Conservation (phyloP, 441 rosid genomes). For the California macrophylla region DNA sequence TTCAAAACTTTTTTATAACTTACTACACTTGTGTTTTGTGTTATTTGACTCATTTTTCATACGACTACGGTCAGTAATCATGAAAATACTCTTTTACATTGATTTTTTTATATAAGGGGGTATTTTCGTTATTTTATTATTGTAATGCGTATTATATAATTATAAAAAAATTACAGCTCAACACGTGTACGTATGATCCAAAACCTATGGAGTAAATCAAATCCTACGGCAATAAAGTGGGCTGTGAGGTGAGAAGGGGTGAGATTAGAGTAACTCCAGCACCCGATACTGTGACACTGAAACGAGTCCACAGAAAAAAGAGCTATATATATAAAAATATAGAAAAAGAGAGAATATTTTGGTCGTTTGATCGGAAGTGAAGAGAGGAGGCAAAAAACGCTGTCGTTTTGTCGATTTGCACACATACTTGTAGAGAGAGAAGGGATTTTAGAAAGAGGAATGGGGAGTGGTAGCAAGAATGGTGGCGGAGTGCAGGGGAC, state of each 20-base stretch:
- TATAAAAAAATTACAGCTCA: neutral
- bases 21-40: too few relatives aligned
- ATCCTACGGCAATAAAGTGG: neutral
- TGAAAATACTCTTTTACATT: too few relatives aligned
- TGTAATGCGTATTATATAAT: neutral
- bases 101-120: too few relatives aligned
- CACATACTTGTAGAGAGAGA: conserved; percentile 9
- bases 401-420: neutral
- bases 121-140: too few relatives aligned
- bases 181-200: neutral
- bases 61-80: too few relatives aligned
- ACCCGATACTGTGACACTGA: neutral
- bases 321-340: neutral
- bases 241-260: neutral
- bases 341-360: neutral
- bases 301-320: neutral
- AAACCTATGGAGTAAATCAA: neutral
- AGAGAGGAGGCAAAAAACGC: neutral
- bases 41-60: too few relatives aligned
- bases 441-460: conserved; percentile 12
- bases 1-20: too few relatives aligned
- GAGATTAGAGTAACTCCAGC: neutral
- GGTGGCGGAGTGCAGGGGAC: conserved; percentile 13
- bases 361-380: conserved; percentile 2
- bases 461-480: conserved; percentile 28